Evolutionary conservation across 176 grass and related monocot genomes (phyloP).

Genomic region (Otatea glauca): DNA sequence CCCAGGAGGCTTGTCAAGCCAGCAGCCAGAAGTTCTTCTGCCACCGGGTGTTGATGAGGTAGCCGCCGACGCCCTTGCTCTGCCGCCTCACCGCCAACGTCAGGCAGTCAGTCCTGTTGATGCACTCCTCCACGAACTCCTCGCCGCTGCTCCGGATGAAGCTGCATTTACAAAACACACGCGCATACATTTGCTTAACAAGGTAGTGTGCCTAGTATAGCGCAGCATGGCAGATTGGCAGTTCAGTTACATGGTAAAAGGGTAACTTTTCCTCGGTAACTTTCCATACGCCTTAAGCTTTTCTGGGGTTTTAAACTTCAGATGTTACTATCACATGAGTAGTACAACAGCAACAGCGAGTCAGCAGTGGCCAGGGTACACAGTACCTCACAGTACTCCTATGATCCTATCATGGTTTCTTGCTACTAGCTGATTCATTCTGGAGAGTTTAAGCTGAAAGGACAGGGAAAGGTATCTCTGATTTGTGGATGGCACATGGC

Average conservation of each 20-base stretch:
- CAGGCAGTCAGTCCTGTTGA: constrained; percentile 78
- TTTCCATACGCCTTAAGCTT: constrained; percentile 6
- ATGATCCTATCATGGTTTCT: constrained; percentile 12
- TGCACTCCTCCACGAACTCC: constrained; percentile 88
- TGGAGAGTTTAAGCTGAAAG: constrained; percentile 19
- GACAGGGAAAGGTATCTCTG: constrained; percentile 32
- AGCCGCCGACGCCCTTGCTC: constrained; percentile 84
- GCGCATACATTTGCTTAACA: background rate
- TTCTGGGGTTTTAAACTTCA: constrained; percentile 16
- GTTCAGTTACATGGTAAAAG: background rate
- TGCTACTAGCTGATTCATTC: background rate
- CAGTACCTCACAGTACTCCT: background rate
- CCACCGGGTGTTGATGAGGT: constrained; percentile 87
- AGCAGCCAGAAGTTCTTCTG: constrained; percentile 99
- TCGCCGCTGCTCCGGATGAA: constrained; percentile 72
- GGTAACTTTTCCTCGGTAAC: constrained; percentile 1
- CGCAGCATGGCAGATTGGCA: constrained; percentile 17
- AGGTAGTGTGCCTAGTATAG: too few species aligned
- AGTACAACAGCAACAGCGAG: constrained; percentile 1
- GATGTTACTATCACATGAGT: background rate
- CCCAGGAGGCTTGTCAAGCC: constrained; percentile 47
- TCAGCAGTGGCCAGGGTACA: constrained; percentile 4
- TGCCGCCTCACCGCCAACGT: constrained; percentile 83
- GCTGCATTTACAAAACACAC: constrained; percentile 44
- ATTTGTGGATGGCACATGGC: constrained; percentile 47